phyloP scores from a whole-genome alignment of 2,329 filamentous ascomycete species.

The Kalaharituber pfeilii region DNA sequence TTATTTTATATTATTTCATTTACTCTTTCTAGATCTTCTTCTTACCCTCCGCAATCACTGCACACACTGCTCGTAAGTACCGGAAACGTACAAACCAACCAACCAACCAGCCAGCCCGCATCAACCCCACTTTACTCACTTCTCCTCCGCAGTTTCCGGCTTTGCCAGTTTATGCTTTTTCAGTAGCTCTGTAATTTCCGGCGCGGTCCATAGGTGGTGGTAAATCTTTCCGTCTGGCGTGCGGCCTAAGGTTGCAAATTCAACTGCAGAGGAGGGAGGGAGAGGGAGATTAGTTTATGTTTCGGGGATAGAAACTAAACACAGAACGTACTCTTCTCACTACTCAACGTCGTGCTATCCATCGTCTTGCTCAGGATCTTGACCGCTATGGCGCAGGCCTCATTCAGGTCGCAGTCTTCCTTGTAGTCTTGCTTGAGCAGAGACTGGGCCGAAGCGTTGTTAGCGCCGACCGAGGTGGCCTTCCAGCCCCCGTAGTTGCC shows the following conservation, averaged over 20 bases:
- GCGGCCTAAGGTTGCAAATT: conserved; percentile 94
- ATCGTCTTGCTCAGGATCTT: conserved; percentile 99
- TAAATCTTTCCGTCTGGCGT: conserved; percentile 94
- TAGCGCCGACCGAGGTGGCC: conserved; percentile 90
- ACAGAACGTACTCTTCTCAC: conserved; percentile 78
- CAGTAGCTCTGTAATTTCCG: conserved; percentile 84
- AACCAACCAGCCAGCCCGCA: too few species aligned
- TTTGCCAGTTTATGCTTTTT: conserved; percentile 94
- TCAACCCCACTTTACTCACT: too few species aligned
- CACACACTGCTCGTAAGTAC: too few species aligned
- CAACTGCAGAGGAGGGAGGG: conserved; percentile 41
- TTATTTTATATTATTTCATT: too few species aligned
- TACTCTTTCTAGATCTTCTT: too few species aligned
- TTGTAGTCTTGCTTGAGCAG: conserved; percentile 99
- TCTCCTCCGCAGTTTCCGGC: conserved; percentile 54
- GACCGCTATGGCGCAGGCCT: conserved; percentile 91
- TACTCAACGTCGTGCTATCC: conserved; percentile 97
- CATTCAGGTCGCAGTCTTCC: conserved; percentile 88
- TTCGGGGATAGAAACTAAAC: not conserved
- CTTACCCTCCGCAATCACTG: too few species aligned
- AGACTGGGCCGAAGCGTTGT: conserved; percentile 94
- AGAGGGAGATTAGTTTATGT: conserved; percentile 13
- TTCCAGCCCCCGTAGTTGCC: conserved; percentile 99
- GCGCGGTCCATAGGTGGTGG: conserved; percentile 90
- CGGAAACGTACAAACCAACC: too few species aligned